A percentile compares a stretch with the other conserved stretches of the same genome.
These are phyloP conservation scores for Arthroderma sp. DNA, from an alignment of 2,329 filamentous ascomycete species.

Conservation along the genomic window DNA sequence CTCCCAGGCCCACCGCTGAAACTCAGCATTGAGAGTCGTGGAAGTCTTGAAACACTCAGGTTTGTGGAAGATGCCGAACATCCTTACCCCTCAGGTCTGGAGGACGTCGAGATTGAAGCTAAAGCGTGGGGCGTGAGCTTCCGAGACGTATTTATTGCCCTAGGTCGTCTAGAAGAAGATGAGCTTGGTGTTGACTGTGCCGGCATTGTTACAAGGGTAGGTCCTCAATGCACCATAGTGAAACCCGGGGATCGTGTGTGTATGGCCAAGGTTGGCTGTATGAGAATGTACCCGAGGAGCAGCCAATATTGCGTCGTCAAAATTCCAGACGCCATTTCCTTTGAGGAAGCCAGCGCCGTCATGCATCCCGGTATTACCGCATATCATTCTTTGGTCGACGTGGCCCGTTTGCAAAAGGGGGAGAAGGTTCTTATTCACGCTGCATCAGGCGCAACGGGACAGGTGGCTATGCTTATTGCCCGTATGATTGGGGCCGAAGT, in stretches of 20 bases:
- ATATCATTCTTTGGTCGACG: conserved; percentile 10
- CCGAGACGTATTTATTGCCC: conserved; percentile 10
- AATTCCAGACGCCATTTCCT: conserved; percentile 4
- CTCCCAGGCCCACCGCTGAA: too few relatives aligned
- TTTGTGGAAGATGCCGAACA: too few relatives aligned
- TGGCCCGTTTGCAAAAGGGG: conserved; percentile 10
- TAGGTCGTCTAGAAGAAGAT: conserved; percentile 9
- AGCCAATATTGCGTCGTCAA: conserved; percentile 2
- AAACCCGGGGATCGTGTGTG: conserved; percentile 10
- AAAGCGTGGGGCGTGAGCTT: conserved; percentile 15
- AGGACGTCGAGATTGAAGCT: conserved; percentile 16
- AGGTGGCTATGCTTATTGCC: conserved; percentile 12
- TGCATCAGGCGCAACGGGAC: conserved; percentile 11
- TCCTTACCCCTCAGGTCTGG: not conserved
- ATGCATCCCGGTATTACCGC: conserved; percentile 8
- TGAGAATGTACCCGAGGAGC: conserved; percentile 7
- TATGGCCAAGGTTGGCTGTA: conserved; percentile 2
- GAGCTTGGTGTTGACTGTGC: conserved; percentile 8
- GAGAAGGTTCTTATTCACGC: conserved; percentile 13
- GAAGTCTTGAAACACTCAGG: too few relatives aligned
- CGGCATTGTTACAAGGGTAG: conserved; percentile 7
- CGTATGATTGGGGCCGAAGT: conserved; percentile 10
- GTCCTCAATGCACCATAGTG: not conserved
- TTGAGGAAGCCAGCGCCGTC: conserved; percentile 5
- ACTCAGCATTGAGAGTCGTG: too few relatives aligned